phyloP scores from a whole-genome alignment of 2,329 filamentous ascomycete genomes.

The Paraconiothyrium brasiliense region DNA sequence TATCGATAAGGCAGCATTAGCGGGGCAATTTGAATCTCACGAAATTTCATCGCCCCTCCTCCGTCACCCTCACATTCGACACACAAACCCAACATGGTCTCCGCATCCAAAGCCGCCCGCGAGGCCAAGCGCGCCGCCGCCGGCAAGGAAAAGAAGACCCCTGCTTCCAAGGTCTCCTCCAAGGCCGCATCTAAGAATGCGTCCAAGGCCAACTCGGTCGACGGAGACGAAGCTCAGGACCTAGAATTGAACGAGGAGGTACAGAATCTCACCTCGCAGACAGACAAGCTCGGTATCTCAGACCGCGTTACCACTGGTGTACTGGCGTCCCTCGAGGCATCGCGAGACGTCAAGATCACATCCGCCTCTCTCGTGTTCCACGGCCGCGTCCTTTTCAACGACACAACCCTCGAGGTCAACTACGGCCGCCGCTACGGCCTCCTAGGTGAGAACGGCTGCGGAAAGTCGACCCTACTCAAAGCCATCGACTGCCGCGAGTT shows the following conservation, averaged over 20 bases:
- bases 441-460: constrained; percentile 98
- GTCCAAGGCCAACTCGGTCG: constrained; percentile 71
- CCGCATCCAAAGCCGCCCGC: constrained; percentile 74
- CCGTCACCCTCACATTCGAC: constrained; percentile 16
- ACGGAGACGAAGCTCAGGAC: constrained; percentile 77
- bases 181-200: constrained; percentile 71
- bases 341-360: constrained; percentile 96
- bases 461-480: constrained; percentile 98
- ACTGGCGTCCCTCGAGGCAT: constrained; percentile 81
- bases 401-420: constrained; percentile 91
- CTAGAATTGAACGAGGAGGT: constrained; percentile 76
- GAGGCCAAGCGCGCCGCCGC: constrained; percentile 72
- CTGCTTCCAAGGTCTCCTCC: constrained; percentile 75
- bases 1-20: constrained; percentile 21
- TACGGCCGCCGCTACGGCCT: constrained; percentile 94
- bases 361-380: constrained; percentile 96
- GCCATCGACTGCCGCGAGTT: constrained; percentile 93
- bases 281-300: constrained; percentile 95
- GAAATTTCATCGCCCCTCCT: constrained; percentile 24
- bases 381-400: constrained; percentile 93
- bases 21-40: constrained; percentile 18
- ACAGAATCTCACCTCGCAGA: constrained; percentile 87
- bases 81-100: constrained; percentile 64
- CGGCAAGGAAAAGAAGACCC: constrained; percentile 78
- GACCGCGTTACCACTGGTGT: constrained; percentile 99